These are phyloP conservation scores for Elaeis guineensis DNA, from an alignment of 176 grass and related monocot genomes.

Conservation along the genomic window DNA sequence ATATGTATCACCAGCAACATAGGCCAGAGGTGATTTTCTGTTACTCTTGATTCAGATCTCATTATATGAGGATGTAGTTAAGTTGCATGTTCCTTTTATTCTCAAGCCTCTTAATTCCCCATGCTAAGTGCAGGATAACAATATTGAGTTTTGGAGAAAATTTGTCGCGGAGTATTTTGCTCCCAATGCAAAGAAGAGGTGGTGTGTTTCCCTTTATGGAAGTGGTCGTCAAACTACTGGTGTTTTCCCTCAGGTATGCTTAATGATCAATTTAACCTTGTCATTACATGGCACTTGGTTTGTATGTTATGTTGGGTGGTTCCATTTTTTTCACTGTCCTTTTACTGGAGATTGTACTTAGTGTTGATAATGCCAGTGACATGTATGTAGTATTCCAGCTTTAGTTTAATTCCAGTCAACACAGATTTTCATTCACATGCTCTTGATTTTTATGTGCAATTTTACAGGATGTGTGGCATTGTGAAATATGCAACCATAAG, in stretches of 20 bases:
- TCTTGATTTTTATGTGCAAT: constrained; percentile 6
- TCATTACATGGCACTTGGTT: too few relatives aligned
- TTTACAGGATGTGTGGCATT: constrained; percentile 94
- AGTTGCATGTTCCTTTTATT: too few relatives aligned
- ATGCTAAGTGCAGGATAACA: constrained; percentile 62
- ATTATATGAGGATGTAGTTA: not conserved
- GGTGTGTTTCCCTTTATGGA: constrained; percentile 97
- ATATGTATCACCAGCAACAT: constrained; percentile 97
- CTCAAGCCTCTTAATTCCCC: not conserved
- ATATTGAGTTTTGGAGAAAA: constrained; percentile 96
- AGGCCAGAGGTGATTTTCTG: constrained; percentile 60
- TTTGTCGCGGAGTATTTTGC: constrained; percentile 94
- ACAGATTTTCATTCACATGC: not conserved
- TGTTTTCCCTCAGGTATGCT: constrained; percentile 90
- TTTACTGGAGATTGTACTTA: not conserved
- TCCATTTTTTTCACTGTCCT: not conserved
- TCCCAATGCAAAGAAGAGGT: constrained; percentile 92
- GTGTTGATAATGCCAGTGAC: constrained; percentile 5
- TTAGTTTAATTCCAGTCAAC: too few relatives aligned
- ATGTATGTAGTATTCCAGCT: not conserved
- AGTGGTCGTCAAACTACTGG: constrained; percentile 95
- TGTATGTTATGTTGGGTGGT: not conserved
- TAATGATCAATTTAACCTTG: not conserved
- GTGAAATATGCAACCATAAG: constrained; percentile 89
- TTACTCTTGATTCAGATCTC: constrained; percentile 16